Conservation (phyloP, 176 grass and related monocot genomes). For the Metroxylon sagu region DNA sequence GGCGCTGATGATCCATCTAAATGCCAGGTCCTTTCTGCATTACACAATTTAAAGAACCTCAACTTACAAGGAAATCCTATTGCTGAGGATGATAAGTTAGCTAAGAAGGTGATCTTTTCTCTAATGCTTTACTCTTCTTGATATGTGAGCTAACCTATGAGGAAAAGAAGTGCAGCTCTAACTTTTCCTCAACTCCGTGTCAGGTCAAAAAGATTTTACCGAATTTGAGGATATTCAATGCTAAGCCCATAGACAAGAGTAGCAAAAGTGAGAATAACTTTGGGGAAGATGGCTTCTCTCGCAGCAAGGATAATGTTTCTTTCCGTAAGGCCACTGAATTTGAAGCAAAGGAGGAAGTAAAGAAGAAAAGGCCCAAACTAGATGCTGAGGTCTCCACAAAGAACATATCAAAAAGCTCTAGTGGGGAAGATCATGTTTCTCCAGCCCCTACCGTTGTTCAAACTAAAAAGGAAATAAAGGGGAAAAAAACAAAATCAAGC, state of each 20-base stretch:
- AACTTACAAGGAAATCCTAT: constrained; percentile 89
- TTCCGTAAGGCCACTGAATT: not conserved
- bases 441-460: not conserved
- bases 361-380: constrained; percentile 18
- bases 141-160: not conserved
- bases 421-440: not conserved
- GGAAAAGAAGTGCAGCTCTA: not conserved
- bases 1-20: constrained; percentile 14
- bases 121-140: not conserved
- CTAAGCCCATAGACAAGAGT: constrained; percentile 55
- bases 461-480: constrained; percentile 15
- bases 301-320: constrained; percentile 18
- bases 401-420: constrained; percentile 8
- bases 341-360: not conserved
- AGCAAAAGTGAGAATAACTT: constrained; percentile 24
- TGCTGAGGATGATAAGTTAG: constrained; percentile 50
- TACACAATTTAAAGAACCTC: constrained; percentile 80
- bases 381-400: constrained; percentile 6
- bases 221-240: constrained; percentile 62
- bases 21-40: constrained; percentile 54
- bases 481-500: constrained; percentile 12
- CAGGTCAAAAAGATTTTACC: constrained; percentile 65
- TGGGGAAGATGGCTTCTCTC: constrained; percentile 19
- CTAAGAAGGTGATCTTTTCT: constrained; percentile 53
- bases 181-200: constrained; percentile 5